Evolutionary conservation across 306 rosid species (phyloP).

Genomic region (Cicer chorassanicum): DNA sequence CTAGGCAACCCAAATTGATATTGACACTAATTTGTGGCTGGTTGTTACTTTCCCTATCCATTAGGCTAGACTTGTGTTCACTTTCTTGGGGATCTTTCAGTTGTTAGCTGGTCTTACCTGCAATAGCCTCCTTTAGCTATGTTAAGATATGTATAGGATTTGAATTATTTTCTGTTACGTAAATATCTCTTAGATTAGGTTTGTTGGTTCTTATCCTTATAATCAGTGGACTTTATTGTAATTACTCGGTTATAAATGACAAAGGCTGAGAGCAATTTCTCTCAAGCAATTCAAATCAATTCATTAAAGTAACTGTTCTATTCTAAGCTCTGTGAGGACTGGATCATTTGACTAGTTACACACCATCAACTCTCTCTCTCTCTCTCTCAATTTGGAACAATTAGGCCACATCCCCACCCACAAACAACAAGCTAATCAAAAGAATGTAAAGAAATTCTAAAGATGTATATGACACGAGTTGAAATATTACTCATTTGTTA

Average conservation of each 20-base stretch:
- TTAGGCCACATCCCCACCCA: not conserved
- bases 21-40: constrained; percentile 12
- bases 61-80: constrained; percentile 2
- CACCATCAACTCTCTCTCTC: not conserved
- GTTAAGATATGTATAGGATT: too few relatives aligned
- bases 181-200: too few relatives aligned
- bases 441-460: constrained; percentile 8
- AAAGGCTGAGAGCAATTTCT: too few relatives aligned
- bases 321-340: constrained; percentile 1
- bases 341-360: constrained; percentile 26
- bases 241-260: too few relatives aligned
- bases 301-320: not conserved
- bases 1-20: not conserved
- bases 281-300: too few relatives aligned
- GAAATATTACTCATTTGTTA: too few relatives aligned
- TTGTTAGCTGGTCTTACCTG: not conserved
- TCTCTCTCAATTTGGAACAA: not conserved
- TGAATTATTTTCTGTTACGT: too few relatives aligned
- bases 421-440: constrained; percentile 12
- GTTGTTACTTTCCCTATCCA: constrained; percentile 13
- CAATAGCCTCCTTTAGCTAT: not conserved
- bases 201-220: too few relatives aligned
- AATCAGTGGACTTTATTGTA: too few relatives aligned
- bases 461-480: constrained; percentile 28
- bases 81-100: constrained; percentile 1